phyloP scores from a whole-genome alignment of 2,329 filamentous ascomycete genomes.

The Aureobasidium uvarum region DNA sequence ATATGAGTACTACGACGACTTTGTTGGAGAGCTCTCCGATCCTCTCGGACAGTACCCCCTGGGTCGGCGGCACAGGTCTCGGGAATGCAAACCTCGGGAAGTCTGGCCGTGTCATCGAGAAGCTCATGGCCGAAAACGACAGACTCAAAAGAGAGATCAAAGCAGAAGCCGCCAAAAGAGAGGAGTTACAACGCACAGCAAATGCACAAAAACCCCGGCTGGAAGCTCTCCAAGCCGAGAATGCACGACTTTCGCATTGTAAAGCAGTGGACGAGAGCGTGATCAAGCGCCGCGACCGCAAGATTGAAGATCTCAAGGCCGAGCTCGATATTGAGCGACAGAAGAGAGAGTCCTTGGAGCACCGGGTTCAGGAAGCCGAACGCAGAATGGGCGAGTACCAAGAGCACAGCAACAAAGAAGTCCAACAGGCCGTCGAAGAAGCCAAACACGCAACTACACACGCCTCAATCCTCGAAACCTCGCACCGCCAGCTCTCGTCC shows the following conservation, averaged over 20 bases:
- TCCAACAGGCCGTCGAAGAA: slow-evolving; percentile 56
- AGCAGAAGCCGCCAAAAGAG: slow-evolving; percentile 50
- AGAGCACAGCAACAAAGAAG: slow-evolving; percentile 59
- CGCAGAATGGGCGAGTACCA: slow-evolving; percentile 62
- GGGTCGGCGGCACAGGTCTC: slow-evolving; percentile 30
- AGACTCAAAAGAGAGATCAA: slow-evolving; percentile 66
- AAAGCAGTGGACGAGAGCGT: slow-evolving; percentile 69
- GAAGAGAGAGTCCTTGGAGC: slow-evolving; percentile 59
- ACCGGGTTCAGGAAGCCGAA: slow-evolving; percentile 61
- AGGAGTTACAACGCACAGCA: slow-evolving; percentile 68
- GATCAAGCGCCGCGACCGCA: slow-evolving; percentile 69
- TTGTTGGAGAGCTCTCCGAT: slow-evolving; percentile 3
- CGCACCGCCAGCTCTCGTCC: slow-evolving; percentile 68
- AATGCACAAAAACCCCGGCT: slow-evolving; percentile 69
- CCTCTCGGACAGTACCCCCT: slow-evolving; percentile 27
- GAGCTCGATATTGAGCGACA: slow-evolving; percentile 64
- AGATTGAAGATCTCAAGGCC: slow-evolving; percentile 66
- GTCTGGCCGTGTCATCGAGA: slow-evolving; percentile 76
- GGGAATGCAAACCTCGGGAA: slow-evolving; percentile 52
- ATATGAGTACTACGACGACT: slow-evolving; percentile 19
- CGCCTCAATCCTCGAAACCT: slow-evolving; percentile 66
- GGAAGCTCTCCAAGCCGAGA: slow-evolving; percentile 65
- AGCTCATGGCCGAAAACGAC: slow-evolving; percentile 77
- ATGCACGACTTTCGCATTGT: slow-evolving; percentile 67
- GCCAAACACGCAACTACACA: slow-evolving; percentile 57